Evolutionary conservation across 2,329 filamentous ascomycete species (phyloP).

Genomic region (Trichoderma hamatum): DNA sequence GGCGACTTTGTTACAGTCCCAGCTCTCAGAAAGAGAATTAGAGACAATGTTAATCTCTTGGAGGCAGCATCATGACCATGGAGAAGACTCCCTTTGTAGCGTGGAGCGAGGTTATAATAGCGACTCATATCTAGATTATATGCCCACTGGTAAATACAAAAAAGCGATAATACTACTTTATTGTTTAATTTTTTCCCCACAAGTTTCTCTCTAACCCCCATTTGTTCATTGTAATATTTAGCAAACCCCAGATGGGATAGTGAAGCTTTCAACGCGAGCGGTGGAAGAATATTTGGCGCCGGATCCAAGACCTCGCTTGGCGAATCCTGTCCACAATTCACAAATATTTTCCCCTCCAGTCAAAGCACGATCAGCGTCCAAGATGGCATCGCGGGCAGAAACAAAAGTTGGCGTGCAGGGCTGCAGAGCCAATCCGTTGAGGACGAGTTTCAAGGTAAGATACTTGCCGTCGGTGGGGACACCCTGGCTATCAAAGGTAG

Average conservation of each 20-base stretch:
- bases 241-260: constrained; percentile 34
- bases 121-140: no score
- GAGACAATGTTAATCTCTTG: constrained; percentile 50
- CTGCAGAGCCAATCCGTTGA: constrained; percentile 57
- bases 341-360: constrained; percentile 56
- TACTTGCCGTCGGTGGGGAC: constrained; percentile 57
- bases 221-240: no score
- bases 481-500: constrained; percentile 46
- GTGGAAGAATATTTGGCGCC: constrained; percentile 39
- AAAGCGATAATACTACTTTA: no score
- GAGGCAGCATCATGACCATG: no score
- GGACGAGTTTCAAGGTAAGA: constrained; percentile 55
- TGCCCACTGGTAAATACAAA: no score
- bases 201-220: no score
- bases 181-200: no score
- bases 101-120: no score
- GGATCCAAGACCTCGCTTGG: constrained; percentile 58
- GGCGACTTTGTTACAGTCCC: constrained; percentile 38
- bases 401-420: constrained; percentile 60
- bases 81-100: no score
- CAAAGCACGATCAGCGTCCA: constrained; percentile 57
- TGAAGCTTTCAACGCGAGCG: constrained; percentile 41
- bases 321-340: constrained; percentile 58
- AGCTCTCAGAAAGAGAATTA: constrained; percentile 58
- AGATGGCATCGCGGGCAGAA: constrained; percentile 56